phyloP scores from a whole-genome alignment of 257 asterid species.

The Fraxinus pennsylvanica region DNA sequence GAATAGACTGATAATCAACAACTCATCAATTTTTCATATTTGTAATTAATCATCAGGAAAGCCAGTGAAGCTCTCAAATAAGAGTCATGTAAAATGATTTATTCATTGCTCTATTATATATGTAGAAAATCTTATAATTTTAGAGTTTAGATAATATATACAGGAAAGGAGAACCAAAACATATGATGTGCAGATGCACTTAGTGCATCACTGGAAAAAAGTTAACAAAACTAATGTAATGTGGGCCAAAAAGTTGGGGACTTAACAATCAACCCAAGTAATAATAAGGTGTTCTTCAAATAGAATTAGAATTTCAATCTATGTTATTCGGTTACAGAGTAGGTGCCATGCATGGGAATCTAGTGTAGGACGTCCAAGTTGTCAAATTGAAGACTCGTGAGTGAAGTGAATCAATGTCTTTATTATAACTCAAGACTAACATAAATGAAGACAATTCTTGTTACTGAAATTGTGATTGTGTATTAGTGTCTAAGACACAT shows the following conservation, averaged over 20 bases:
- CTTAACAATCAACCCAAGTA: neutral
- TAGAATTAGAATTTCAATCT: neutral
- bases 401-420: too few species aligned
- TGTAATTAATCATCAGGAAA: too few species aligned
- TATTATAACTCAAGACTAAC: too few species aligned
- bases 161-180: neutral
- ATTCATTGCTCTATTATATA: neutral
- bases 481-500: neutral
- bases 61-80: too few species aligned
- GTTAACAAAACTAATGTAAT: too few species aligned
- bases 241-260: neutral
- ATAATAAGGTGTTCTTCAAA: neutral
- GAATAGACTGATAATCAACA: too few species aligned
- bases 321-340: too few species aligned
- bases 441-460: too few species aligned
- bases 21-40: too few species aligned
- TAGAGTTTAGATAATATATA: neutral
- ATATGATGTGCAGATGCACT: neutral
- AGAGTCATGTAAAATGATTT: neutral
- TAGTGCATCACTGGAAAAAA: neutral
- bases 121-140: neutral
- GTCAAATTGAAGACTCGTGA: too few species aligned
- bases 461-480: neutral
- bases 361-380: too few species aligned
- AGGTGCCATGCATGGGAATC: too few species aligned